A percentile compares a stretch with the other conserved stretches of the same genome.
These are phyloP conservation scores for Vinca minor DNA, from an alignment of 257 asterid genomes.

Conservation along the genomic window DNA sequence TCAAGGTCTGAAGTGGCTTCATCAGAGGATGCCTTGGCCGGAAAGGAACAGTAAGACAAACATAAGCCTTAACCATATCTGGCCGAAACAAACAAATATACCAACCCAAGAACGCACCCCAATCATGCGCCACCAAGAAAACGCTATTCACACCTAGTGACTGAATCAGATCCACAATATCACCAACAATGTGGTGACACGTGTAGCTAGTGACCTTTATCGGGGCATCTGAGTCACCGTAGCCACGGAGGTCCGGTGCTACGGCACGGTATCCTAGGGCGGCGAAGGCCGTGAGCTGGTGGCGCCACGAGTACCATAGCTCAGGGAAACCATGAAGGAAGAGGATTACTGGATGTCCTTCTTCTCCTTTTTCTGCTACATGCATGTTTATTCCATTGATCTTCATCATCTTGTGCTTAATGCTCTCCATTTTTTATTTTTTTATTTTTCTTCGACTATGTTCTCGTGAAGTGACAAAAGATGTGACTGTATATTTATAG, in stretches of 20 bases:
- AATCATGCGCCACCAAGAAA: constrained; percentile 74
- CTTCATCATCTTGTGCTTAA: constrained; percentile 40
- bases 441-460: too few species aligned
- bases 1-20: constrained; percentile 54
- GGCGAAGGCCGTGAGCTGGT: constrained; percentile 55
- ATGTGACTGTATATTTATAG: neutral
- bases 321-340: constrained; percentile 94
- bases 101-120: constrained; percentile 94
- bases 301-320: constrained; percentile 94
- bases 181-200: constrained; percentile 63
- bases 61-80: constrained; percentile 63
- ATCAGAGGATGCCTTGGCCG: constrained; percentile 61
- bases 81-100: constrained; percentile 65
- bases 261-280: constrained; percentile 68
- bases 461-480: neutral
- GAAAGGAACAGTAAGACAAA: constrained; percentile 54
- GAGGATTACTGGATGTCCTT: constrained; percentile 50
- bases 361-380: constrained; percentile 73
- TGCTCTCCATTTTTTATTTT: constrained; percentile 36
- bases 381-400: constrained; percentile 83
- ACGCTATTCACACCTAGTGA: constrained; percentile 37
- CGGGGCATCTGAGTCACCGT: constrained; percentile 67
- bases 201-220: constrained; percentile 31
- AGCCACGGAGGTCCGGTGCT: constrained; percentile 94
- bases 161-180: constrained; percentile 58